Evolutionary conservation across 2,329 filamentous ascomycete genomes (phyloP).

Genomic region (Fusarium marasasianum): DNA sequence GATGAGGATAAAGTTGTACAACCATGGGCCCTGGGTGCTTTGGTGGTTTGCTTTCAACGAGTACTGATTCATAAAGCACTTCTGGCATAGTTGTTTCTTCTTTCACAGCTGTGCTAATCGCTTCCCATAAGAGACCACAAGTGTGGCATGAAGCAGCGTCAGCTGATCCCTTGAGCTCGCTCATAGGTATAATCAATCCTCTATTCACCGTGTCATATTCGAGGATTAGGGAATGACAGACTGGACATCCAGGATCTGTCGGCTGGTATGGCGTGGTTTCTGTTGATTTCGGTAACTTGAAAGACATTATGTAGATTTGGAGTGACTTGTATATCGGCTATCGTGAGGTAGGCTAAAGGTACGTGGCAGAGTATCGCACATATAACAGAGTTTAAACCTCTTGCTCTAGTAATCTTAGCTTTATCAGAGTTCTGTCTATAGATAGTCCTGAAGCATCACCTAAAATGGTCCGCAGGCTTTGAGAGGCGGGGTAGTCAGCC

Average conservation of each 20-base stretch:
- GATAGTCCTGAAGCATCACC: rapidly evolving
- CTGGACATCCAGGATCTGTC: background rate
- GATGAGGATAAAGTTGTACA: background rate
- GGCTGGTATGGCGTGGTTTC: no score
- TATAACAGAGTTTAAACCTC: rapidly evolving
- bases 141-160: background rate
- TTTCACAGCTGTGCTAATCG: background rate
- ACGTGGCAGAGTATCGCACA: rapidly evolving
- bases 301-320: background rate
- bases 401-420: rapidly evolving
- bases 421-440: background rate
- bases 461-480: background rate
- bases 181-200: background rate
- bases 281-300: rapidly evolving
- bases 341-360: rapidly evolving
- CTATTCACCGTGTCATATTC: background rate
- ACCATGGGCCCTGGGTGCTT: background rate
- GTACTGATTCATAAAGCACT: background rate
- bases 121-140: background rate
- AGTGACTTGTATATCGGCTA: background rate
- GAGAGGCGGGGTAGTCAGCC: background rate
- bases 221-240: background rate
- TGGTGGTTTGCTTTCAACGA: background rate
- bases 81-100: background rate
- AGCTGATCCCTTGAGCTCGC: background rate